Evolutionary conservation across 2,329 filamentous ascomycete species (phyloP), one percentile per base, ranked within the genome.

Genomic region (Hymenoscyphus fructigenus): DNA sequence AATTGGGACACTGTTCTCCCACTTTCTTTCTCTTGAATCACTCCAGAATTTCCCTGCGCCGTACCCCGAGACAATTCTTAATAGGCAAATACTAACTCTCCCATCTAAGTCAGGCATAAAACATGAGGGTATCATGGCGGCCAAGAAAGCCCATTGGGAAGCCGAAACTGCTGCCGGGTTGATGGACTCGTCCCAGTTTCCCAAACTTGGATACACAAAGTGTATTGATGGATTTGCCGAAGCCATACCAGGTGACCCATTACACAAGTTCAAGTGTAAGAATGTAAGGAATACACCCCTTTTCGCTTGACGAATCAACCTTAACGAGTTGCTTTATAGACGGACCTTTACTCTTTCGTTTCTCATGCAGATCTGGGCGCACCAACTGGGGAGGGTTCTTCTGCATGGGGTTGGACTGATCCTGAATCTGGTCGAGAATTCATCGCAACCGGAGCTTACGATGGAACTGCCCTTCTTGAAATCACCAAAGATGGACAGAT

Each of bases 341-440:
- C 85, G 17, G 84, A 86, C 67, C 78, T 85, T 2, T 82, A 85
- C 70, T 82, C 84, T 69, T 87, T 87, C 75, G 75, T 83, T 56
- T 80, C 79, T 38, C 85, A 87, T 69, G 78, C 79, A 4, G 79
- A 80, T 32, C 79, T 87, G 1, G 85, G 84, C 5, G 83, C 81
- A 67, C 67, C 69, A 55, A 65, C 60, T 79, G 82, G 69, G 78
- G 81, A 61, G 29, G 64, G 63, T 4, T 50, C 36, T 29, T 66
- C 64, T 20, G 61, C 64, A 20, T 68, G 66, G 66, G 82, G 83
- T 5, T 82, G 80, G 82, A 82, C 81, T 1, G 80, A 78, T 2
- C 74, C 76, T 2, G 76, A 80, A 28, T 65, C 65, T 34, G 82
- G 82, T n/a, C 79, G 82, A 4, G 82, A 84, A 69, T 83, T 84